A percentile compares a stretch with the other conserved stretches of the same genome.
These are phyloP conservation scores for Neonectria hederae DNA, from an alignment of 2,329 filamentous ascomycete genomes.

Conservation along the genomic window DNA sequence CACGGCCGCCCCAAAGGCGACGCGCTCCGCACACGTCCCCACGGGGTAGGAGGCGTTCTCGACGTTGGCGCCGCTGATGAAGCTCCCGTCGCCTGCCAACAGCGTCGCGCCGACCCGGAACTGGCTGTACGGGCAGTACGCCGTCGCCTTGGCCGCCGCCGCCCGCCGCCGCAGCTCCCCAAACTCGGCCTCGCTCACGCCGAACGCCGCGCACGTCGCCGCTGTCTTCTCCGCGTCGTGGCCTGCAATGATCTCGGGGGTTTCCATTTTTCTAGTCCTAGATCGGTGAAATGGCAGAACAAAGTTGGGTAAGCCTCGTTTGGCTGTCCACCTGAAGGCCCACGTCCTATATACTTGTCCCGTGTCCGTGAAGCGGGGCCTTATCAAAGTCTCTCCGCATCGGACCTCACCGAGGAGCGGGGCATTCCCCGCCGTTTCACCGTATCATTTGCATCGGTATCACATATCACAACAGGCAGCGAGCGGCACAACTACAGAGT, in stretches of 20 bases:
- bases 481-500: too few relatives aligned
- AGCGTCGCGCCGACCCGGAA: slow-evolving; percentile 91
- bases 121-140: slow-evolving; percentile 93
- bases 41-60: slow-evolving; percentile 95
- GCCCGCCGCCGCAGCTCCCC: slow-evolving; percentile 69
- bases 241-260: slow-evolving; percentile 39
- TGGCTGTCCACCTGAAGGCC: not conserved
- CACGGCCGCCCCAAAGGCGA: slow-evolving; percentile 85
- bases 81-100: slow-evolving; percentile 61
- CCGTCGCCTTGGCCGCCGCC: slow-evolving; percentile 75
- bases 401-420: slow-evolving; percentile 38
- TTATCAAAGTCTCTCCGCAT: slow-evolving; percentile 38
- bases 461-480: not conserved
- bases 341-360: slow-evolving; percentile 8
- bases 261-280: slow-evolving; percentile 27
- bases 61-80: slow-evolving; percentile 77
- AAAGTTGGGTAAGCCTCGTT: not conserved
- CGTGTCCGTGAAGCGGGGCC: slow-evolving; percentile 29
- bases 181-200: slow-evolving; percentile 72
- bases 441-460: not conserved
- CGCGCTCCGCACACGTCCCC: slow-evolving; percentile 93
- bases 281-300: not conserved
- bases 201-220: slow-evolving; percentile 46
- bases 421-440: slow-evolving; percentile 33
- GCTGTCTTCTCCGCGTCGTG: slow-evolving; percentile 42